Percentiles rank a stretch among this genome's conserved stretches.
Evolutionary conservation across 306 rosid genomes (phyloP).

Genomic region (Parietaria judaica): DNA sequence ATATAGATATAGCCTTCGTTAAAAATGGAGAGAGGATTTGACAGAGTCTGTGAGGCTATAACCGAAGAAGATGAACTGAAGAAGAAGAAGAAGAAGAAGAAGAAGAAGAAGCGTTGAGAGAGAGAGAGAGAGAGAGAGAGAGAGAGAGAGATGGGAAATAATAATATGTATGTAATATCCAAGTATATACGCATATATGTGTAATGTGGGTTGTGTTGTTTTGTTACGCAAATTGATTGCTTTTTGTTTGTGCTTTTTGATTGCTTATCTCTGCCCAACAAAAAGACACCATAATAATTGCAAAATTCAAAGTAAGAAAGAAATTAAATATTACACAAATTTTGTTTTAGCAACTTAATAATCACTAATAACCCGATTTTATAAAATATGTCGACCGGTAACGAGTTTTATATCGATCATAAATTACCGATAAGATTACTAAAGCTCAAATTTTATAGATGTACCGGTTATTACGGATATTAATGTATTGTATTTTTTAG

Average conservation of each 20-base stretch:
- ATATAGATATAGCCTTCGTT: constrained; percentile 4
- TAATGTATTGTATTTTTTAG: too few relatives aligned
- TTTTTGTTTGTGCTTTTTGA: background rate
- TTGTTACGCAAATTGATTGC: constrained; percentile 41
- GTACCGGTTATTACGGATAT: too few relatives aligned
- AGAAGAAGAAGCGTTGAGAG: background rate
- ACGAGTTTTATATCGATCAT: too few relatives aligned
- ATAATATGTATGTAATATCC: constrained; percentile 9
- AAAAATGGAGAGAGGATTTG: background rate
- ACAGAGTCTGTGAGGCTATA: background rate
- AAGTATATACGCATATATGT: constrained; percentile 23
- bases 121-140: constrained; percentile 10
- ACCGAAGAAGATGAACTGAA: constrained; percentile 9
- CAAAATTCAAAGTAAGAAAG: background rate
- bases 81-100: background rate
- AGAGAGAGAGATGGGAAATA: too few relatives aligned
- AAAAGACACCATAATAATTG: background rate
- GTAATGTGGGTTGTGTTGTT: constrained; percentile 33
- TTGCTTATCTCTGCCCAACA: background rate
- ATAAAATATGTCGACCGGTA: too few relatives aligned
- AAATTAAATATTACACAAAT: too few relatives aligned
- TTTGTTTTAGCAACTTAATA: too few relatives aligned
- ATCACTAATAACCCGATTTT: too few relatives aligned
- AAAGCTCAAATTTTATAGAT: too few relatives aligned
- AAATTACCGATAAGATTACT: too few relatives aligned